Evolutionary conservation across 2,329 filamentous ascomycete genomes (phyloP).

Genomic region (Capronia coronata): DNA sequence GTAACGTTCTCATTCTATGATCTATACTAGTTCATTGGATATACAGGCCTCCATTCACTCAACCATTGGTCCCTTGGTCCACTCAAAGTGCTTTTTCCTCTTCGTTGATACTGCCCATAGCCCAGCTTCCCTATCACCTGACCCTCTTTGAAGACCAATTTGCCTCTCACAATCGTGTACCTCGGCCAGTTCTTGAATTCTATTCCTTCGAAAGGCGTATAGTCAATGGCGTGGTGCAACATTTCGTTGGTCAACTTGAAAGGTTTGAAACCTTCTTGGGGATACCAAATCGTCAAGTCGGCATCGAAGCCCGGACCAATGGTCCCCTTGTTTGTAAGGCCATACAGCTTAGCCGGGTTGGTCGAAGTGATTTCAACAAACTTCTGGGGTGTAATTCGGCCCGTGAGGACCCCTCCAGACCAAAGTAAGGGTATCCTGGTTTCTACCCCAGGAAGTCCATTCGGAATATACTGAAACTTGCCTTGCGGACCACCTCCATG

Average conservation of each 20-base stretch:
- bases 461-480: slow-evolving; percentile 39
- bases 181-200: slow-evolving; percentile 33
- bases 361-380: slow-evolving; percentile 42
- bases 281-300: slow-evolving; percentile 41
- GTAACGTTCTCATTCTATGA: too few species aligned
- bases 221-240: slow-evolving; percentile 34
- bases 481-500: slow-evolving; percentile 12
- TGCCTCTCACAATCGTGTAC: slow-evolving; percentile 33
- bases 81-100: slow-evolving; percentile 5
- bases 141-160: slow-evolving; percentile 28
- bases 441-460: slow-evolving; percentile 40
- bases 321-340: slow-evolving; percentile 37
- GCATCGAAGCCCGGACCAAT: slow-evolving; percentile 40
- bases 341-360: slow-evolving; percentile 42
- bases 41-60: slow-evolving; percentile 10
- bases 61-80: slow-evolving; percentile 7
- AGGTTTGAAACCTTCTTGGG: slow-evolving; percentile 16
- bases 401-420: slow-evolving; percentile 24
- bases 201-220: slow-evolving; percentile 34
- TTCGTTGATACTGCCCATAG: slow-evolving; percentile 7
- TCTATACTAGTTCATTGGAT: too few species aligned
- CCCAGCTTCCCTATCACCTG: slow-evolving; percentile 8
- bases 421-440: slow-evolving; percentile 39
- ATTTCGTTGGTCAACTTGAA: slow-evolving; percentile 29
- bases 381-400: slow-evolving; percentile 4